Evolutionary conservation across 805 yeast genomes (phyloP).

Genomic region (Kluyveromyces lactis): DNA sequence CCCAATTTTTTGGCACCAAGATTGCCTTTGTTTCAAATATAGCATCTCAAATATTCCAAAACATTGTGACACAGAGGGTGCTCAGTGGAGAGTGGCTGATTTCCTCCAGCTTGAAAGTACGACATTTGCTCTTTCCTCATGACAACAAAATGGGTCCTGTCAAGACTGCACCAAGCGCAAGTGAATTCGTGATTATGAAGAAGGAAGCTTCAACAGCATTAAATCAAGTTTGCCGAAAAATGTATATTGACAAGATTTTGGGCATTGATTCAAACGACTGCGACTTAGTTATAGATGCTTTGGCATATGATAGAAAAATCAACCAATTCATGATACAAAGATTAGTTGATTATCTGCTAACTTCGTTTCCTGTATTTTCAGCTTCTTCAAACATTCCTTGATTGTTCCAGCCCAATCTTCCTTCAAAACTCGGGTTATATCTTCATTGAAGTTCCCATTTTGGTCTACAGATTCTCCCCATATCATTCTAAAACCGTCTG

Average conservation of each 20-base stretch:
- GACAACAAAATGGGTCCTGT: constrained; percentile 46
- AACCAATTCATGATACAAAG: constrained; percentile 38
- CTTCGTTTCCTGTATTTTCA: constrained; percentile 23
- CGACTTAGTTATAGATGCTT: constrained; percentile 19
- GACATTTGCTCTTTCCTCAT: constrained; percentile 38
- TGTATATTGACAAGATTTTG: constrained; percentile 11
- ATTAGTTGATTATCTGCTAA: constrained; percentile 35
- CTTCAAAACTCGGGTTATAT: constrained; percentile 14
- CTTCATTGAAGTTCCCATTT: constrained; percentile 19
- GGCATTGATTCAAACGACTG: constrained; percentile 19
- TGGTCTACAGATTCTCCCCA: constrained; percentile 24
- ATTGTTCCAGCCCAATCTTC: constrained; percentile 14
- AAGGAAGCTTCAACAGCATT: constrained; percentile 21
- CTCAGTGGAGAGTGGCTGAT: background rate
- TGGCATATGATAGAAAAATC: constrained; percentile 32
- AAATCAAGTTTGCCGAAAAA: constrained; percentile 14
- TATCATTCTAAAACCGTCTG: constrained; percentile 10
- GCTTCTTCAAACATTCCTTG: background rate
- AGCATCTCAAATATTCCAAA: background rate
- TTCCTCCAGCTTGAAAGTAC: constrained; percentile 20
- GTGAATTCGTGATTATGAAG: constrained; percentile 30
- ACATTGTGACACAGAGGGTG: background rate
- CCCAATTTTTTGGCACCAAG: background rate
- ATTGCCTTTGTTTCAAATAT: background rate
- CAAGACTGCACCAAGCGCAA: constrained; percentile 33